phyloP scores from a whole-genome alignment of 805 yeast genomes.

The Babjeviella inositovora region DNA sequence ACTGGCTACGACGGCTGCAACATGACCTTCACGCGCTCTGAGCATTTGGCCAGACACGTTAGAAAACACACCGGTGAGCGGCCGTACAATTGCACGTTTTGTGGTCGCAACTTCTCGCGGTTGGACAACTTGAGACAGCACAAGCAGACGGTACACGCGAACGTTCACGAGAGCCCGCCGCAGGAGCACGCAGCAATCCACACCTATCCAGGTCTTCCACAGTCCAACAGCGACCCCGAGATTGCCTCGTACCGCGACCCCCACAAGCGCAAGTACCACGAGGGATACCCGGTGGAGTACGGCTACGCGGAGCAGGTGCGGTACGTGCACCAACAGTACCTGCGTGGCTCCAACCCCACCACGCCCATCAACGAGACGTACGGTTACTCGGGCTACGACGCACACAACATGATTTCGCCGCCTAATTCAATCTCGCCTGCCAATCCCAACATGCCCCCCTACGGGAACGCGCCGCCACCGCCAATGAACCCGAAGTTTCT shows the following conservation, averaged over 20 bases:
- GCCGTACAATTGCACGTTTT: conserved; percentile 78
- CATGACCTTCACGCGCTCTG: conserved; percentile 84
- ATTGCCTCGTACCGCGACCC: neutral
- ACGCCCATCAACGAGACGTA: neutral
- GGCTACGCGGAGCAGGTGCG: too few species aligned
- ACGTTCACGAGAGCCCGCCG: too few species aligned
- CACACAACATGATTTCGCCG: conserved; percentile 1
- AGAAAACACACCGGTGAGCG: conserved; percentile 91
- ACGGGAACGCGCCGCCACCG: too few species aligned
- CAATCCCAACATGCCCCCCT: neutral
- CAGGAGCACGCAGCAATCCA: too few species aligned
- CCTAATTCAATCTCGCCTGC: conserved; percentile 1
- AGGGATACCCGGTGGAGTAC: too few species aligned
- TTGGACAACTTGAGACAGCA: conserved; percentile 86
- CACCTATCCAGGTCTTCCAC: too few species aligned
- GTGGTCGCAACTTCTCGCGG: conserved; percentile 65
- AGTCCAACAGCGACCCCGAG: too few species aligned
- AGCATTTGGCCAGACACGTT: conserved; percentile 84
- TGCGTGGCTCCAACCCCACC: conserved; percentile 1
- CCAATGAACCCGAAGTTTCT: too few species aligned
- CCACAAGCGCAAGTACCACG: conserved; percentile 1
- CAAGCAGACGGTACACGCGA: conserved; percentile 67
- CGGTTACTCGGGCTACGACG: too few species aligned
- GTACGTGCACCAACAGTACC: too few species aligned
- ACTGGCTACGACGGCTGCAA: conserved; percentile 73